Evolutionary conservation across 2,329 filamentous ascomycete genomes (phyloP).

Genomic region (Fusarium acutatum): DNA sequence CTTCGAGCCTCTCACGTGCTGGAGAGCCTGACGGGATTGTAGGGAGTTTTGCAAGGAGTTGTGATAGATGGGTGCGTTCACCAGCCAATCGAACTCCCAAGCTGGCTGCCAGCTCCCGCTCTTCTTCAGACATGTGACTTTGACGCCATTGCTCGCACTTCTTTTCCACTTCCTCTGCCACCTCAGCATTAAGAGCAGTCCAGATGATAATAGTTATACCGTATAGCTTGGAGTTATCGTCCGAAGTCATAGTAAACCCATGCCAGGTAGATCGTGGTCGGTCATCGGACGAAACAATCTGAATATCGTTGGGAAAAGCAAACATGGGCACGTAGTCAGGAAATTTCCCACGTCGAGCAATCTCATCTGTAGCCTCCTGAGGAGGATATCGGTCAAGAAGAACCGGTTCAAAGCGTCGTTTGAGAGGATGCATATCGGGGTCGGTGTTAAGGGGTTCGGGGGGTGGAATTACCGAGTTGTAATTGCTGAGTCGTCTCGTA

Average conservation of each 20-base stretch:
- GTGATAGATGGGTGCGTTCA: conserved; percentile 89
- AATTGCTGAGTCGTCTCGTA: conserved; percentile 90
- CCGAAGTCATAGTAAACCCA: conserved; percentile 96
- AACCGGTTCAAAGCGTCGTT: conserved; percentile 94
- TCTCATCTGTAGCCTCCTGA: conserved; percentile 81
- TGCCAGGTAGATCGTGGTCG: conserved; percentile 97
- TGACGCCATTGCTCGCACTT: conserved; percentile 88
- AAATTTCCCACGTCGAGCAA: conserved; percentile 82
- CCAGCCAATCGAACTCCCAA: conserved; percentile 86
- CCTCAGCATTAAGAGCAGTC: conserved; percentile 83
- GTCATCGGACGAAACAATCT: conserved; percentile 94
- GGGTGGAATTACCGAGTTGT: conserved; percentile 95
- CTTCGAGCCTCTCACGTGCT: conserved; percentile 85
- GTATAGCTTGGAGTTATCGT: conserved; percentile 90
- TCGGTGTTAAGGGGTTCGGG: conserved; percentile 90
- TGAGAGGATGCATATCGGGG: conserved; percentile 94
- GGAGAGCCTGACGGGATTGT: conserved; percentile 80
- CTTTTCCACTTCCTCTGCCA: conserved; percentile 84
- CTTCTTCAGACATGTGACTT: conserved; percentile 86
- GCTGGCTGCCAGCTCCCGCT: conserved; percentile 90
- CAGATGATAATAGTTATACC: conserved; percentile 92
- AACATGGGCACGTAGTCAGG: conserved; percentile 99
- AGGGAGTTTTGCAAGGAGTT: conserved; percentile 84
- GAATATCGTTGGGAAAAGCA: conserved; percentile 97
- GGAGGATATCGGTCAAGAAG: conserved; percentile 93